A percentile compares a stretch with the other conserved stretches of the same genome.
Conservation (phyloP, 2,329 filamentous ascomycete species). For the Pseudogymnoascus sp. region DNA sequence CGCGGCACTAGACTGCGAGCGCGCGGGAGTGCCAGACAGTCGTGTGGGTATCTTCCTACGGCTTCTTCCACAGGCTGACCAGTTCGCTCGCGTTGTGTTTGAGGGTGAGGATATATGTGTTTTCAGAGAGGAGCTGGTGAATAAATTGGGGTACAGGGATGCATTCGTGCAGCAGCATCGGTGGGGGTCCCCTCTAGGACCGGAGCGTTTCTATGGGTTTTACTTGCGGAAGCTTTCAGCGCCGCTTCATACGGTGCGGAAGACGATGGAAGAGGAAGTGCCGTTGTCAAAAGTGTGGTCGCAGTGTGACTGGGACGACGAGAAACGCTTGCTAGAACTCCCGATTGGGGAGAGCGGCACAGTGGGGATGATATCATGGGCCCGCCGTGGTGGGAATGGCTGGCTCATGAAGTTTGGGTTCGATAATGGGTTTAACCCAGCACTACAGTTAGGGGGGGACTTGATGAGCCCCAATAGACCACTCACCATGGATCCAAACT, state of each 20-base stretch:
- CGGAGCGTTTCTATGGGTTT: background rate
- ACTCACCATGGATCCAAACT: background rate
- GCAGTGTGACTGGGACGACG: too few species aligned
- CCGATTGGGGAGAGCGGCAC: constrained; percentile 11
- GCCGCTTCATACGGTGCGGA: background rate
- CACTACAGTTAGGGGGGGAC: background rate
- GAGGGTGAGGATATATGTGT: background rate
- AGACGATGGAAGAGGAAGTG: too few species aligned
- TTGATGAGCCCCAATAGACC: background rate
- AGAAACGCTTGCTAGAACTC: constrained; percentile 11
- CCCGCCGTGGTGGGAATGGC: too few species aligned
- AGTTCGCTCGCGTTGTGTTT: constrained; percentile 5
- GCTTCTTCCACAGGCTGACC: constrained; percentile 7
- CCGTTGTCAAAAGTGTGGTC: background rate
- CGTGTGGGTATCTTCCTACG: constrained; percentile 12
- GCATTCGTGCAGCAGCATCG: background rate
- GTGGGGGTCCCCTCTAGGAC: background rate
- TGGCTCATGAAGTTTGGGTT: constrained; percentile 15
- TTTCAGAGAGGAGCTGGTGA: background rate
- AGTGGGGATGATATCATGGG: constrained; percentile 9
- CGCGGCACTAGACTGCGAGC: constrained; percentile 17
- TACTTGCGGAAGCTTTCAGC: background rate
- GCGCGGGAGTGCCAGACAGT: background rate
- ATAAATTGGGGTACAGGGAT: background rate
- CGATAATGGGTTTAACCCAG: constrained; percentile 12